Percentiles rank a stretch among this genome's conserved stretches.
phyloP scores from a whole-genome alignment of 495 filamentous ascomycete species.

The Penicillium psychrofluorescens region DNA sequence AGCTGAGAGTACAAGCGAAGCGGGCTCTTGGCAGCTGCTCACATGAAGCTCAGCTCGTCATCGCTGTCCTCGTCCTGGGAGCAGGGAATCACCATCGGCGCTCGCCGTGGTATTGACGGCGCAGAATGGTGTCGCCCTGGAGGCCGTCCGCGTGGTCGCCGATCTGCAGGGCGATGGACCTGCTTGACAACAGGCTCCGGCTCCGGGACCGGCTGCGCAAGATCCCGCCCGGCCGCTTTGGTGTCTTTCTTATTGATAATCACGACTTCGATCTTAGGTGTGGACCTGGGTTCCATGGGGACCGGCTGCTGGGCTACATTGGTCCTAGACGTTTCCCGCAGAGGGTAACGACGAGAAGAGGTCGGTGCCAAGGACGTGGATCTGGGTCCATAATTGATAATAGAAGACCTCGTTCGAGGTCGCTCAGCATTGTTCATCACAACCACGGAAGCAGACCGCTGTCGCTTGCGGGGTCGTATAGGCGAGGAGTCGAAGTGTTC shows the following conservation, averaged over 20 bases:
- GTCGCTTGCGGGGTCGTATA: slow-evolving; percentile 20
- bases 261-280: slow-evolving; percentile 28
- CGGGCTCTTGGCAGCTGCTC: slow-evolving; percentile 1
- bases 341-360: slow-evolving; percentile 3
- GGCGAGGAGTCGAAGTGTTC: slow-evolving; percentile 8
- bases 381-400: not conserved
- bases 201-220: not conserved
- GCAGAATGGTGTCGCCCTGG: not conserved
- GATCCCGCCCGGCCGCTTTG: not conserved
- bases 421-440: slow-evolving; percentile 3
- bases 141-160: slow-evolving; percentile 12
- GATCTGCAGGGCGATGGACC: slow-evolving; percentile 12
- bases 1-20: no score
- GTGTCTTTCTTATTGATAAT: slow-evolving; percentile 22
- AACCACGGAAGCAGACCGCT: slow-evolving; percentile 9
- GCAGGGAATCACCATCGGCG: slow-evolving; percentile 17
- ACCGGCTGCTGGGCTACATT: not conserved
- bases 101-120: not conserved
- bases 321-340: slow-evolving; percentile 14
- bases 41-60: slow-evolving; percentile 39
- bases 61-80: slow-evolving; percentile 32
- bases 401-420: not conserved
- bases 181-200: slow-evolving; percentile 8
- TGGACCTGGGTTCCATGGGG: not conserved
- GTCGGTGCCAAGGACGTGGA: slow-evolving; percentile 7